These are phyloP conservation scores for Paecilomyces dactylethromorphus DNA, from an alignment of 2,329 filamentous ascomycete genomes.

Conservation along the genomic window DNA sequence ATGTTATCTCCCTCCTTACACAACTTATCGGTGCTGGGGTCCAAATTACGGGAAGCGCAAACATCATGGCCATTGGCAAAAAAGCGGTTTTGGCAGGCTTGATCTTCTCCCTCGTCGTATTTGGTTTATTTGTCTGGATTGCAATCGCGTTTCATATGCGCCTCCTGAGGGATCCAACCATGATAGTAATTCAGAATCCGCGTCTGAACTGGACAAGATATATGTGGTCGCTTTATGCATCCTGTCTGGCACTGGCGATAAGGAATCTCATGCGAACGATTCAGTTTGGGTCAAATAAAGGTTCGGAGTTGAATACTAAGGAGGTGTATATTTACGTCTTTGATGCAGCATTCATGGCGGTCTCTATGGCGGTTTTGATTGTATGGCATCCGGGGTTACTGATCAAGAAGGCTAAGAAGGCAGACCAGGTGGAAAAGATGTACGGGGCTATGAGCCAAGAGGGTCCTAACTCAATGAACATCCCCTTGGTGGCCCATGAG, in stretches of 20 bases:
- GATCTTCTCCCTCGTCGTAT: slow-evolving; percentile 21
- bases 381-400: slow-evolving; percentile 1
- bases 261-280: slow-evolving; percentile 22
- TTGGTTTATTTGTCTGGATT: slow-evolving; percentile 18
- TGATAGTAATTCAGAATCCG: slow-evolving; percentile 8
- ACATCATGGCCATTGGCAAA: slow-evolving; percentile 14
- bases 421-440: neutral
- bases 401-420: neutral
- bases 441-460: neutral
- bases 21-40: slow-evolving; percentile 26
- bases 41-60: slow-evolving; percentile 17
- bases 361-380: slow-evolving; percentile 14
- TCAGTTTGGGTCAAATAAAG: slow-evolving; percentile 16
- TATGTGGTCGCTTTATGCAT: slow-evolving; percentile 20
- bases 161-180: slow-evolving; percentile 10
- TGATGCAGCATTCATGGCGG: slow-evolving; percentile 22
- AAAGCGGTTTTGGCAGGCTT: slow-evolving; percentile 23
- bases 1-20: slow-evolving; percentile 27
- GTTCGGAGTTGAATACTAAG: slow-evolving; percentile 11
- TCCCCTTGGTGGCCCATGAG: neutral
- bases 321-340: slow-evolving; percentile 27
- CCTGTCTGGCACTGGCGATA: slow-evolving; percentile 17
- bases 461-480: neutral
- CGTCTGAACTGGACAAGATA: slow-evolving; percentile 18
- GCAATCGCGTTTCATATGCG: slow-evolving; percentile 18